phyloP scores from a whole-genome alignment of 2,329 filamentous ascomycete species.

The Aspergillus proliferans region DNA sequence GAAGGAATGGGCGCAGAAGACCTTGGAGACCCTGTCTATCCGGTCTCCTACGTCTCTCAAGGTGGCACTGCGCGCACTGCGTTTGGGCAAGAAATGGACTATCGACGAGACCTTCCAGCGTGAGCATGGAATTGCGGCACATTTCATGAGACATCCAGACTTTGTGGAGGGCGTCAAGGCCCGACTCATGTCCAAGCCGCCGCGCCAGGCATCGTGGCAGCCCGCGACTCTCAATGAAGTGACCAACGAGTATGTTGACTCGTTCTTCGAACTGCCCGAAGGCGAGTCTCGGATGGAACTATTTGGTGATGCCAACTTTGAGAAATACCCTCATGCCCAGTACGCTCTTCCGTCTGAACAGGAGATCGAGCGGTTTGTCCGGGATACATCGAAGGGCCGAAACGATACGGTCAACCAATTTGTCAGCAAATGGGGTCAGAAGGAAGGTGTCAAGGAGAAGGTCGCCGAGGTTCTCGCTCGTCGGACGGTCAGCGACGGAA shows the following conservation, averaged over 20 bases:
- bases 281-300: constrained; percentile 51
- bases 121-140: constrained; percentile 75
- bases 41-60: constrained; percentile 82
- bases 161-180: constrained; percentile 89
- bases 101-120: constrained; percentile 79
- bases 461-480: constrained; percentile 62
- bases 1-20: constrained; percentile 70
- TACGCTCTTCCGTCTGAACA: constrained; percentile 69
- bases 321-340: constrained; percentile 62
- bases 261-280: constrained; percentile 60
- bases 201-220: constrained; percentile 65
- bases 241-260: constrained; percentile 50
- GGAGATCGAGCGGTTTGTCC: constrained; percentile 42
- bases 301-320: constrained; percentile 57
- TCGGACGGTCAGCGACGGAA: constrained; percentile 48
- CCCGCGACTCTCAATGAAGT: constrained; percentile 68
- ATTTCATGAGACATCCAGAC: constrained; percentile 87
- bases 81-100: constrained; percentile 65
- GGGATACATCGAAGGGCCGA: constrained; percentile 40
- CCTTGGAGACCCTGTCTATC: constrained; percentile 64
- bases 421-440: constrained; percentile 52
- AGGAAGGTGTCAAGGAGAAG: constrained; percentile 64
- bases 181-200: constrained; percentile 65
- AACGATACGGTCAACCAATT: constrained; percentile 60
- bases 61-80: constrained; percentile 79